These are phyloP conservation scores for Porcisia hertigi DNA, from an alignment of 208 protist genomes.

Conservation along the genomic window DNA sequence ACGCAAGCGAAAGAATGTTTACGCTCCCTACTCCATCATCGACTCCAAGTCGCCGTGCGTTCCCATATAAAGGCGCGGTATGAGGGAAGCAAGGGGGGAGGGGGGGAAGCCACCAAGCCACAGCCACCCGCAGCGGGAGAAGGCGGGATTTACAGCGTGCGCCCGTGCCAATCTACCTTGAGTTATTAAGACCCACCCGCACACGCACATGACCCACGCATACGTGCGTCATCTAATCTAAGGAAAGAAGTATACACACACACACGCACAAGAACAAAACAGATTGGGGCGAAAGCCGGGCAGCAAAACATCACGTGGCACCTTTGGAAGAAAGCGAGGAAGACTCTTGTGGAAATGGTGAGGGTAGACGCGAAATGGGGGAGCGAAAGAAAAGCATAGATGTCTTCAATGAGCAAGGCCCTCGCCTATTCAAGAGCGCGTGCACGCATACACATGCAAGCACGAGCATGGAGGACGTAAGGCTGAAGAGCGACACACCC, in stretches of 20 bases:
- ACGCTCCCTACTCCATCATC: no score
- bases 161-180: background rate
- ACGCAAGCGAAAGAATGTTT: background rate
- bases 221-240: constrained; percentile 11
- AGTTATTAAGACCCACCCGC: background rate
- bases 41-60: background rate
- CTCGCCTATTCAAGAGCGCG: background rate
- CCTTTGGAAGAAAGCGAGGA: no score
- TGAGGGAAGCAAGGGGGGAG: background rate
- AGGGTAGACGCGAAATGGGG: background rate
- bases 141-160: background rate
- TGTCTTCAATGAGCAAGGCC: background rate
- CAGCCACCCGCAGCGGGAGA: background rate
- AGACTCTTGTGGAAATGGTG: background rate
- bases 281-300: no score
- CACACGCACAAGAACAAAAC: no score
- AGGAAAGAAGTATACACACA: background rate
- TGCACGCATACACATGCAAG: background rate
- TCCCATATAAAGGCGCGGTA: background rate
- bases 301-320: no score
- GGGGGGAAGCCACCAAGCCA: background rate
- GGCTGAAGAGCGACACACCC: background rate
- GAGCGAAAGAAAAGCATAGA: background rate
- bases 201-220: background rate
- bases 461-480: background rate